Percentiles rank a stretch among this genome's conserved stretches.
Conservation (phyloP, 2,329 filamentous ascomycete species). For the Clarireedia sp. region DNA sequence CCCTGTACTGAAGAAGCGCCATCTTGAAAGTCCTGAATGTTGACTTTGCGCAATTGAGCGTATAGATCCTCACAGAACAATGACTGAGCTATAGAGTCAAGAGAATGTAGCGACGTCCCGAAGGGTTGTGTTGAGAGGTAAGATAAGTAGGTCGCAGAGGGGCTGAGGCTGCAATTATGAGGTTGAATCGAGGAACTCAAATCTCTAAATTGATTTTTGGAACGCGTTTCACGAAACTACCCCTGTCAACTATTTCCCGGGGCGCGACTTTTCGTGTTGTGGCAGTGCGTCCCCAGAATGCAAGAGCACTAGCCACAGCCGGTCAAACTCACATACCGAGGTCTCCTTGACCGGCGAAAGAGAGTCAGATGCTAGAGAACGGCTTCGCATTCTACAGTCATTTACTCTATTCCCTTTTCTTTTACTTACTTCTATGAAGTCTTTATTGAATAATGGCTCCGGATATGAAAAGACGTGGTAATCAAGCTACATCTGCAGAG, state of each 20-base stretch:
- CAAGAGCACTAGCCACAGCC: too few relatives aligned
- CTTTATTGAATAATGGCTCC: constrained; percentile 17
- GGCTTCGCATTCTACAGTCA: not conserved
- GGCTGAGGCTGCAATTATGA: constrained; percentile 4
- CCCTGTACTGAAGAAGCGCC: constrained; percentile 64
- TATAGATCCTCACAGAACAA: not conserved
- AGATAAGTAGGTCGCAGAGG: not conserved
- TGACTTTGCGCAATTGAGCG: not conserved
- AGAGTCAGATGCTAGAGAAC: not conserved
- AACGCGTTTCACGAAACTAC: constrained; percentile 1
- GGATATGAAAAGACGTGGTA: constrained; percentile 34
- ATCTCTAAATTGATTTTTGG: constrained; percentile 8
- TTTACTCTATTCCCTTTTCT: not conserved
- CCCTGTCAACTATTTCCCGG: not conserved
- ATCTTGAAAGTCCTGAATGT: constrained; percentile 54
- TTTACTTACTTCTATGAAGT: constrained; percentile 1
- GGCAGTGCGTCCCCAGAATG: not conserved
- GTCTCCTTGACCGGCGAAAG: not conserved
- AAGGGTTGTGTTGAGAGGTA: not conserved
- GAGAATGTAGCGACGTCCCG: not conserved
- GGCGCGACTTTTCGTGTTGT: constrained; percentile 7
- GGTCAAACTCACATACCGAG: constrained; percentile 5
- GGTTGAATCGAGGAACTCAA: constrained; percentile 6
- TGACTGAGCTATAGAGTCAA: not conserved
- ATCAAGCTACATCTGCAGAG: constrained; percentile 66